Evolutionary conservation across 2,329 filamentous ascomycete species (phyloP).

Genomic region (Colletotrichum salicis): DNA sequence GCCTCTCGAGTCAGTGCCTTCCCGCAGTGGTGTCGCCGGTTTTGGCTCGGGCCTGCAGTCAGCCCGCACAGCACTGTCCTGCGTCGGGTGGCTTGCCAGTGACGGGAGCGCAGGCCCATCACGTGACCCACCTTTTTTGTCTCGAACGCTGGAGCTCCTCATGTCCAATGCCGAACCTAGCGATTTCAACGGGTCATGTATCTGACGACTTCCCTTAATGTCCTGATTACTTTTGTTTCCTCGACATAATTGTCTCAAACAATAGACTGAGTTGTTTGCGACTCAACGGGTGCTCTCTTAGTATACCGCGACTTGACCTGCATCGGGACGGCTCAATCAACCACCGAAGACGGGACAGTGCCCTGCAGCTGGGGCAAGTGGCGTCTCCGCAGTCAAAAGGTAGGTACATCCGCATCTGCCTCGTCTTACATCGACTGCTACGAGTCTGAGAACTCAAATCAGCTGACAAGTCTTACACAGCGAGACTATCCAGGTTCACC

Average conservation of each 20-base stretch:
- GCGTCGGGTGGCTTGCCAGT: background rate
- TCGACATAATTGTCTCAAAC: slow-evolving; percentile 27
- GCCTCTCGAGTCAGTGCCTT: slow-evolving; percentile 2
- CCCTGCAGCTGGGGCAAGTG: slow-evolving; percentile 24
- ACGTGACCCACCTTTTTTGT: slow-evolving; percentile 20
- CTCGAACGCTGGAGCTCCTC: slow-evolving; percentile 14
- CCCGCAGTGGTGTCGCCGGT: background rate
- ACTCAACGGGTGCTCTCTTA: background rate
- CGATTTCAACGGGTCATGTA: slow-evolving; percentile 31
- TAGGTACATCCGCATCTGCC: slow-evolving; percentile 22
- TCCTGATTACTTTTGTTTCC: slow-evolving; percentile 15
- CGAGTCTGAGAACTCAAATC: slow-evolving; percentile 12
- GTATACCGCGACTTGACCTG: slow-evolving; percentile 7
- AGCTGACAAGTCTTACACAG: slow-evolving; percentile 20
- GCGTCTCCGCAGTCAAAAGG: slow-evolving; percentile 30
- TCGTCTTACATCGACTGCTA: slow-evolving; percentile 25
- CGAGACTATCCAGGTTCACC: slow-evolving; percentile 11
- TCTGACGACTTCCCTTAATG: slow-evolving; percentile 25
- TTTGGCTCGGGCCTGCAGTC: slow-evolving; percentile 4
- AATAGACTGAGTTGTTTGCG: slow-evolving; percentile 21
- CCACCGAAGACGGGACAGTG: slow-evolving; percentile 21
- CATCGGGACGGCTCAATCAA: slow-evolving; percentile 19
- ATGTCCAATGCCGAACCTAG: slow-evolving; percentile 15
- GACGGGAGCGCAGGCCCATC: background rate
- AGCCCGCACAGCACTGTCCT: background rate